Evolutionary conservation across 345 rosid species (phyloP), one percentile per base, ranked within the genome.

Genomic region (Pelargonium nanum): DNA sequence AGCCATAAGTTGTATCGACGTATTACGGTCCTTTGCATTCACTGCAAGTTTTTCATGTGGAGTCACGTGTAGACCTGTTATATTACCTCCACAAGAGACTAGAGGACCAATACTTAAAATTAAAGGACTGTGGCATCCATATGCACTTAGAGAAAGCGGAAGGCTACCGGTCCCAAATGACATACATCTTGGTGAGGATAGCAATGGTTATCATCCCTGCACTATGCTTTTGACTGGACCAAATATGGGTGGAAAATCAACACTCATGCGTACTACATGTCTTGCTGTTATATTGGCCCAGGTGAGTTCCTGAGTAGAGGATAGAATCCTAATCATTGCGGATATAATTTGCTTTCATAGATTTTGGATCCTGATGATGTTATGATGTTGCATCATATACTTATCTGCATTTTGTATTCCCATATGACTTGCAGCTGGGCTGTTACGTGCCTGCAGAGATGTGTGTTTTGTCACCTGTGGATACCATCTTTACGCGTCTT

Each of bases 161-260:
- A 82, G 75, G 60, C 53, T 71, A 56, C 97, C 95, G 30, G 85
- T 89, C 61, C 97, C 98, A 68, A 92, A 89, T 71, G 81, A 83
- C 74, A 48, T 89, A 48, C 55, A 77, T 68, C 95, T 92, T 19
- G 96, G 98, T 32, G 82, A 80, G 73, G 79, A 70, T 75, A 25
- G 61, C 55, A 70, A 74, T 66, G 77, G 77, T 69, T 55, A 30
- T 73, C 65, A 73, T 72, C 85, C 91, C 59, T 72, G 73, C 66
- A 75, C 86, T 5, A 73, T 92, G 74, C 70, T 89, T 59, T 75
- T 92, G 74, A 92, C 97, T 21, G 98, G 96, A 72, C 98, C 98
- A 20, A 92, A 92, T 69, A 92, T 92, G 98, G 96, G 98, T 56
- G 98, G 98, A 50, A 92, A 92, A 78, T 89, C 97, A 65, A 89